Evolutionary conservation across 768 basidiomycete species (phyloP), one percentile per base, ranked within the genome.

Genomic region (Fomitopsis serialis): DNA sequence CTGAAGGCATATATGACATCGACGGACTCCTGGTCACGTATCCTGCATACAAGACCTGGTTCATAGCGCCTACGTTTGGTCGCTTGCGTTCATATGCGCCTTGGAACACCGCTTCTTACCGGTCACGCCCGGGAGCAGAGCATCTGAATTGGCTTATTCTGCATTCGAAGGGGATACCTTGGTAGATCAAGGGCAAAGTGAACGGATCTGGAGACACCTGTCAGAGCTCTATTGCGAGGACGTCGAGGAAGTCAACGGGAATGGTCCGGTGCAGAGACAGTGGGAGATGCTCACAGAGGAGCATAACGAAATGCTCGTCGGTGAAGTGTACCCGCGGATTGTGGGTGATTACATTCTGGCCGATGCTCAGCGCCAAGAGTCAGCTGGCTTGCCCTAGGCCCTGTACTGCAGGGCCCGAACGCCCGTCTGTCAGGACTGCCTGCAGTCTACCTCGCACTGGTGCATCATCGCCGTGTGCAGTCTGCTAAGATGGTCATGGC

Each of bases 1-100:
- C 90, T 1, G 89, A 88, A 66, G 91, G 91, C 29, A 84, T 92
- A 57, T 91, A 84, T 67, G 83, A 92, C 66, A 68, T 90, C 55
- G 85, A 87, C 66, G 59, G 74, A 3, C 76, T 92, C 40, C 72
- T 90, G 23, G 58, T 65, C 12, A 76, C 72, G 53, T 90, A 89
- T 69, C 88, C 89, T 1, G 24, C 43, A n/a, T 92, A 92, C 66
- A 75, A 72, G 48, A 62, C 71, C 7, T 84, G 83, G 85, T 92
- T 92, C 66, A 76, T 93, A 54, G 76, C 76, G 36, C 63, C 73
- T 21, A 72, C 82, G 0, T 92, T 93, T 59, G 87, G 84, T 21
- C 60, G 65, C 25, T 66, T 59, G 42, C 62, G 64, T 1, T 74
- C 78, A 10, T 92, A 84, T 63, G 60, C 68, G 13, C 58, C 69